Evolutionary conservation across 257 asterid species (phyloP).

Genomic region (Lithospermum erythrorhizon): DNA sequence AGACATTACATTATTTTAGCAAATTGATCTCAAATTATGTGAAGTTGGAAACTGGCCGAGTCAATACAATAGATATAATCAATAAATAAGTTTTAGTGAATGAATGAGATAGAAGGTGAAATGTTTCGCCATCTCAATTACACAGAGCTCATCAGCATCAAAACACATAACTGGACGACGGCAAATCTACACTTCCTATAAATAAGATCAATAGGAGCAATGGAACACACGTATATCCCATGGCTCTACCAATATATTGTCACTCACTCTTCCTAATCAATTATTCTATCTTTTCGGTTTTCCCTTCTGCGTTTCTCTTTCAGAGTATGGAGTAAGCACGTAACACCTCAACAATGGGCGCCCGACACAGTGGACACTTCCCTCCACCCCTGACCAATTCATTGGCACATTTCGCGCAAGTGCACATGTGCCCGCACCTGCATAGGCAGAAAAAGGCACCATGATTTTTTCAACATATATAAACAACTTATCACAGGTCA

Average conservation of each 20-base stretch:
- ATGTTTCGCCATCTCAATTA: constrained; percentile 22
- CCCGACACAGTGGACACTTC: constrained; percentile 87
- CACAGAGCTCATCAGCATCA: constrained; percentile 23
- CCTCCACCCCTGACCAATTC: constrained; percentile 82
- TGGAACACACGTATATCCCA: constrained; percentile 11
- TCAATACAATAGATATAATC: too few species aligned
- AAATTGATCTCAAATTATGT: too few species aligned
- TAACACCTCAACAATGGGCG: constrained; percentile 89
- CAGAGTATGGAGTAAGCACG: constrained; percentile 88
- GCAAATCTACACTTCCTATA: constrained; percentile 23
- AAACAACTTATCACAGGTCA: not conserved
- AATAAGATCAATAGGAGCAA: constrained; percentile 24
- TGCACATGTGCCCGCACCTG: constrained; percentile 99
- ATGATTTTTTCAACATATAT: not conserved
- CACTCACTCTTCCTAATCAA: constrained; percentile 13
- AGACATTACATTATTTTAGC: too few species aligned
- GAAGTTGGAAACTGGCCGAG: too few species aligned
- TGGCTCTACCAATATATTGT: constrained; percentile 20
- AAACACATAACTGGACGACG: constrained; percentile 22
- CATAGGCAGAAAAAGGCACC: constrained; percentile 1
- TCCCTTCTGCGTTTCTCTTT: constrained; percentile 16
- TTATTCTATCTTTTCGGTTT: constrained; percentile 16
- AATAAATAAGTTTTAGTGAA: too few species aligned
- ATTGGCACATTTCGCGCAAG: constrained; percentile 78
- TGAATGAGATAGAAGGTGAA: constrained; percentile 21